Conservation (phyloP, 1,284 basidiomycete genomes). For the Microbotryomycetes sp. region DNA sequence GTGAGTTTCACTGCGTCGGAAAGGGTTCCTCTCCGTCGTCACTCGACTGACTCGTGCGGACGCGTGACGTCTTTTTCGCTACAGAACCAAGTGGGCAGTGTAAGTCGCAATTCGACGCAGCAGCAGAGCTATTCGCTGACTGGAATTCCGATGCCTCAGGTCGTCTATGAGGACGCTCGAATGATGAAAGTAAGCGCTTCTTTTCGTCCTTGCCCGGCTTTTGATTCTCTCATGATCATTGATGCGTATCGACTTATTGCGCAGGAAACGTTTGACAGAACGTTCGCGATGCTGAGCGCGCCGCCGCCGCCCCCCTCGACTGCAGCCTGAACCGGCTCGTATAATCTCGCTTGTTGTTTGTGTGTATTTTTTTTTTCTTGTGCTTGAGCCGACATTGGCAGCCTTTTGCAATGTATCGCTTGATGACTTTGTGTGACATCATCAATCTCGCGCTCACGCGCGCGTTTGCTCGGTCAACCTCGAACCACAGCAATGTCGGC, state of each 20-base stretch:
- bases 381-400: neutral
- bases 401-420: no score
- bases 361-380: neutral
- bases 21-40: neutral
- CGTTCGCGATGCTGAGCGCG: no score
- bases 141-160: slow-evolving; percentile 40
- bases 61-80: no score
- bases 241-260: no score
- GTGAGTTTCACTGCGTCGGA: slow-evolving; percentile 6
- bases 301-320: no score
- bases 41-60: neutral
- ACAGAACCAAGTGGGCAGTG: slow-evolving; percentile 31
- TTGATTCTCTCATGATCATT: no score
- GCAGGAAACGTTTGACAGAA: no score
- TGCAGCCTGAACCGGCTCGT: neutral
- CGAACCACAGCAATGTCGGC: neutral
- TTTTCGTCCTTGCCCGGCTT: no score
- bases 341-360: neutral
- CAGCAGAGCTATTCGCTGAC: no score
- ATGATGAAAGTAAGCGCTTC: slow-evolving; percentile 69
- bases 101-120: slow-evolving; percentile 58
- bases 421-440: no score
- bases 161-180: slow-evolving; percentile 89
- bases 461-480: neutral
- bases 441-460: neutral